phyloP scores from a whole-genome alignment of 2,329 filamentous ascomycete genomes.

The Geosmithia putterillii region DNA sequence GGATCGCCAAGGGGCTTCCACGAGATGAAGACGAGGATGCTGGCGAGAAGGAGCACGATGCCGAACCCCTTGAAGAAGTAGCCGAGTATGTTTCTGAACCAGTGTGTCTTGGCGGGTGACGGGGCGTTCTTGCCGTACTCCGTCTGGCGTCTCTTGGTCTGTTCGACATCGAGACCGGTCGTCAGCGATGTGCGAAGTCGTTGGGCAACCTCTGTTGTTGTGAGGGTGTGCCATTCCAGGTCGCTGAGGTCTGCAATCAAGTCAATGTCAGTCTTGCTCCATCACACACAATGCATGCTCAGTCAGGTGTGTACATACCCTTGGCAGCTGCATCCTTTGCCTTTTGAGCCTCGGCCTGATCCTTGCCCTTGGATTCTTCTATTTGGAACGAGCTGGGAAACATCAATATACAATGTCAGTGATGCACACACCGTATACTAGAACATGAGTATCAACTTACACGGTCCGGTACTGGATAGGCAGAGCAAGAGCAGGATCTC shows the following conservation, averaged over 20 bases:
- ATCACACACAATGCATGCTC: too few species aligned
- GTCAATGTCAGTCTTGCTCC: background rate
- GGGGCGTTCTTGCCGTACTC: conserved; percentile 57
- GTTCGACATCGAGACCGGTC: conserved; percentile 47
- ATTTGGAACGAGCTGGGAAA: conserved; percentile 37
- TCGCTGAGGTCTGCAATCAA: conserved; percentile 45
- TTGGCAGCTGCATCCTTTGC: conserved; percentile 31
- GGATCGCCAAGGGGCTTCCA: conserved; percentile 66
- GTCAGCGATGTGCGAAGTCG: conserved; percentile 43
- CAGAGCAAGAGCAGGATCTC: conserved; percentile 18
- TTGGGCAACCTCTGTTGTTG: conserved; percentile 43
- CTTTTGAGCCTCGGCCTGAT: conserved; percentile 21
- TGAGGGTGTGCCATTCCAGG: conserved; percentile 56
- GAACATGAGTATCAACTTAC: conserved; percentile 18
- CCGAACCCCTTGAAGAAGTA: conserved; percentile 76
- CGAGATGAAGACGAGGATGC: conserved; percentile 62
- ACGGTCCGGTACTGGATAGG: conserved; percentile 44
- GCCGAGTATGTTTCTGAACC: conserved; percentile 42
- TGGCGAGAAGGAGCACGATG: conserved; percentile 53
- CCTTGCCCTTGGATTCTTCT: conserved; percentile 37
- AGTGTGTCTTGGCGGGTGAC: conserved; percentile 50
- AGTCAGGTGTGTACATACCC: conserved; percentile 21
- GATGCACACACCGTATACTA: too few species aligned
- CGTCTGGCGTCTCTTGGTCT: conserved; percentile 38
- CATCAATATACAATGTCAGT: too few species aligned